A percentile compares a stretch with the other conserved stretches of the same genome.
phyloP scores from a whole-genome alignment of 495 filamentous ascomycete genomes.

The Tuber umbilicatum region DNA sequence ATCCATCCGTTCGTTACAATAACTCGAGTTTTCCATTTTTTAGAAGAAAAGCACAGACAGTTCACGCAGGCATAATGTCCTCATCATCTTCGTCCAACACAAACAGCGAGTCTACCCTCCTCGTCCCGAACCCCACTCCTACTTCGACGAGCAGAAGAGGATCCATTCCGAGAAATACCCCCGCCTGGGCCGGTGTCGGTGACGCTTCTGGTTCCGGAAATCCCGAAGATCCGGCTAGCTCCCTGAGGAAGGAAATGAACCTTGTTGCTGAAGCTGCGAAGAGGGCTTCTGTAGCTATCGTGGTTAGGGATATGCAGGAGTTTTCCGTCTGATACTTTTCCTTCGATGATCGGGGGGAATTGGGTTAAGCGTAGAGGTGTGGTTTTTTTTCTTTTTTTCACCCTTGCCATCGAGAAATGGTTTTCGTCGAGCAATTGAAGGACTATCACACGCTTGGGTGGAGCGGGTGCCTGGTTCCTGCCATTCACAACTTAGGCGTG shows the following conservation, averaged over 20 bases:
- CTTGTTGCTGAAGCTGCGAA: slow-evolving; percentile 93
- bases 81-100: slow-evolving; percentile 29
- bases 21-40: neutral
- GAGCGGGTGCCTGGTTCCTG: neutral
- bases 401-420: neutral
- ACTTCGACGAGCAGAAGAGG: slow-evolving; percentile 37
- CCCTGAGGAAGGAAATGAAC: slow-evolving; percentile 57
- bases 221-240: slow-evolving; percentile 35
- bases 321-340: slow-evolving; percentile 49
- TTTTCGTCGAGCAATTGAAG: neutral
- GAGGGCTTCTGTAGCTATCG: slow-evolving; percentile 76
- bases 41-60: neutral
- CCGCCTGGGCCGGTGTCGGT: slow-evolving; percentile 19
- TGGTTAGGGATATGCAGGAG: slow-evolving; percentile 77
- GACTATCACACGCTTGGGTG: neutral
- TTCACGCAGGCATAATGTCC: slow-evolving; percentile 21
- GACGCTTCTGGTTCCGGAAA: slow-evolving; percentile 23
- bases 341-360: neutral
- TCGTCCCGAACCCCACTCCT: slow-evolving; percentile 36
- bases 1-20: neutral
- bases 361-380: neutral
- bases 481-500: neutral
- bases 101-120: slow-evolving; percentile 34
- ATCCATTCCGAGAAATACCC: slow-evolving; percentile 39
- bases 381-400: neutral